Conservation (phyloP, 495 filamentous ascomycete species). For the Platismatia glauca region DNA sequence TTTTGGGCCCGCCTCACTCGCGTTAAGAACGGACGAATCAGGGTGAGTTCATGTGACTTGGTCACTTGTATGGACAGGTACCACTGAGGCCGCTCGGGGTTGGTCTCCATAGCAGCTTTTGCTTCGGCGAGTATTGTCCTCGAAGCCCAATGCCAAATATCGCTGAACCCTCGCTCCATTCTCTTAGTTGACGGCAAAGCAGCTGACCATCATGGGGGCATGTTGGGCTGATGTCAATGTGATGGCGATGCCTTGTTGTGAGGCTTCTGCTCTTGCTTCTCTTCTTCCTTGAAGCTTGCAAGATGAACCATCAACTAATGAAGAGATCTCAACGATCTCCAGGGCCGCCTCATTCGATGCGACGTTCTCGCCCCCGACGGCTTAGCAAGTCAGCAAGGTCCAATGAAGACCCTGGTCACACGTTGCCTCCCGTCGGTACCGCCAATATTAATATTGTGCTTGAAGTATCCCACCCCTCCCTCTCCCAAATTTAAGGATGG, state of each 20-base stretch:
- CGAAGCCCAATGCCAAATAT: slow-evolving; percentile 7
- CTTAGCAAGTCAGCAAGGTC: neutral
- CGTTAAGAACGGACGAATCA: slow-evolving; percentile 15
- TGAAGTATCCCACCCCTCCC: slow-evolving; percentile 17
- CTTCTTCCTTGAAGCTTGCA: neutral
- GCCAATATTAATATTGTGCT: slow-evolving; percentile 5
- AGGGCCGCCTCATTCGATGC: slow-evolving; percentile 14
- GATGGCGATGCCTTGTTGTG: slow-evolving; percentile 3
- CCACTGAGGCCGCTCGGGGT: slow-evolving; percentile 11
- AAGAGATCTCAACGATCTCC: neutral
- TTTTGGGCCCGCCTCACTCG: slow-evolving; percentile 11
- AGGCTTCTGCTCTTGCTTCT: neutral
- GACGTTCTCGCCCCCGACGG: slow-evolving; percentile 13
- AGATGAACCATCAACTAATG: slow-evolving; percentile 2
- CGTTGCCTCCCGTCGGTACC: slow-evolving; percentile 18
- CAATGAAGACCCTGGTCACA: slow-evolving; percentile 16
- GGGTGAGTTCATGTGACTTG: slow-evolving; percentile 9
- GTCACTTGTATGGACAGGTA: slow-evolving; percentile 17
- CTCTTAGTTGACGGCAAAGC: neutral
- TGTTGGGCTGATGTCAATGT: neutral
- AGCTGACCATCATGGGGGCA: neutral
- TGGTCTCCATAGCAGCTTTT: slow-evolving; percentile 8
- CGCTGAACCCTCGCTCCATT: neutral
- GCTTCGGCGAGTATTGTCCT: slow-evolving; percentile 7
- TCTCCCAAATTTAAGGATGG: slow-evolving; percentile 18